Conservation (phyloP, 2,329 filamentous ascomycete genomes). For the Pseudocercospora fijiensis region DNA sequence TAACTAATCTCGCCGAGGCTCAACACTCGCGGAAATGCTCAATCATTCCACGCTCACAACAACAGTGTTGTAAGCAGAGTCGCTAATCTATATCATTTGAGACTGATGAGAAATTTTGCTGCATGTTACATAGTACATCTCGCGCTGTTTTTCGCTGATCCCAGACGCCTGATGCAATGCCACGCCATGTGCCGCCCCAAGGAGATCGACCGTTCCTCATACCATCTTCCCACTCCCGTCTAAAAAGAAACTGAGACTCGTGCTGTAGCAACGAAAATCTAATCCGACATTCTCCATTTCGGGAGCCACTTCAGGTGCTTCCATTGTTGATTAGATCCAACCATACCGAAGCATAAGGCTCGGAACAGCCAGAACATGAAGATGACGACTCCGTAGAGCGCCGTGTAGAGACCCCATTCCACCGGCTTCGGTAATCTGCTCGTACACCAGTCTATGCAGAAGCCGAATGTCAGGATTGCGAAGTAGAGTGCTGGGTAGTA, state of each 20-base stretch:
- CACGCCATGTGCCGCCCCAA: slow-evolving; percentile 1
- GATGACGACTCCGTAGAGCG: slow-evolving; percentile 72
- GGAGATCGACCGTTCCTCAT: not conserved
- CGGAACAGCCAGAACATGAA: slow-evolving; percentile 87
- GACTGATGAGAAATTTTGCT: slow-evolving; percentile 4
- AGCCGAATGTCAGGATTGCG: slow-evolving; percentile 84
- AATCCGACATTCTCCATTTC: slow-evolving; percentile 70
- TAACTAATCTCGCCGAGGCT: slow-evolving; percentile 1
- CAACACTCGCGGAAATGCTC: not conserved
- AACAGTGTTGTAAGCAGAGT: not conserved
- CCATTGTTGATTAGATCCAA: slow-evolving; percentile 79
- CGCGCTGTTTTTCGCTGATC: slow-evolving; percentile 10
- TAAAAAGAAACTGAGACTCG: not conserved
- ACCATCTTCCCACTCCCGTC: not conserved
- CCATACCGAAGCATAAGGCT: slow-evolving; percentile 95
- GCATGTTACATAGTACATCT: slow-evolving; percentile 19
- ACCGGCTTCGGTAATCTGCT: slow-evolving; percentile 63
- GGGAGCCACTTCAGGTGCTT: slow-evolving; percentile 91
- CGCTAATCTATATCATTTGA: slow-evolving; percentile 3
- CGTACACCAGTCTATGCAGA: slow-evolving; percentile 81
- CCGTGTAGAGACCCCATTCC: slow-evolving; percentile 67
- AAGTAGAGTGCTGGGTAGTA: slow-evolving; percentile 99
- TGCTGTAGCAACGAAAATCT: not conserved
- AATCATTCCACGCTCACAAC: not conserved
- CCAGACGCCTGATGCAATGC: slow-evolving; percentile 14